Evolutionary conservation across 2,329 filamentous ascomycete genomes (phyloP).

Genomic region (Aureobasidium mangrovei): DNA sequence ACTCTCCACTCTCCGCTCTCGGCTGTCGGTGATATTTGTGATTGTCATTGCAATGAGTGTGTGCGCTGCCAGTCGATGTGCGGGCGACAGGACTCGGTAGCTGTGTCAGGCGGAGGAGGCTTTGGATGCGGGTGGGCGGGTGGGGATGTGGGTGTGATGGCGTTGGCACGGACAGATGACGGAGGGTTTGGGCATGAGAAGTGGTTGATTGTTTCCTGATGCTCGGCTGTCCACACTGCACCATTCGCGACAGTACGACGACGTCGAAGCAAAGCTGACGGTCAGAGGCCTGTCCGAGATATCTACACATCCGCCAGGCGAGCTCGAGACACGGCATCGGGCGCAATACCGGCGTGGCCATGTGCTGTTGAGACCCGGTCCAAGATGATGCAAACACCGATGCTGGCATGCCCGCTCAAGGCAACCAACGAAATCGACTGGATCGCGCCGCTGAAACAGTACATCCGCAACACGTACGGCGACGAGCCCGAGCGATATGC

Average conservation of each 20-base stretch:
- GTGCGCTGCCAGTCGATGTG: neutral
- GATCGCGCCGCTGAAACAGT: constrained; percentile 81
- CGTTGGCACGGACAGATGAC: too few relatives aligned
- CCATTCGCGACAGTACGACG: too few relatives aligned
- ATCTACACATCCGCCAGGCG: too few relatives aligned
- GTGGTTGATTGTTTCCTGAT: too few relatives aligned
- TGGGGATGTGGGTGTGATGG: too few relatives aligned
- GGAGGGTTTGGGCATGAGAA: too few relatives aligned
- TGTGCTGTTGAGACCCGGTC: neutral
- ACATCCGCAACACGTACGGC: constrained; percentile 89
- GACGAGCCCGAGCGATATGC: constrained; percentile 94
- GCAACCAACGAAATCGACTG: constrained; percentile 98
- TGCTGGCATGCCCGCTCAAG: constrained; percentile 90
- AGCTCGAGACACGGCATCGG: too few relatives aligned
- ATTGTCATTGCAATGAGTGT: neutral
- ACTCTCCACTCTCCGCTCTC: neutral
- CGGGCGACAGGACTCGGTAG: neutral
- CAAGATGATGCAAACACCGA: constrained; percentile 65
- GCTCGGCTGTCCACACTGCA: too few relatives aligned
- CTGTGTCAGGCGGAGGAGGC: neutral
- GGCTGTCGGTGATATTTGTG: neutral
- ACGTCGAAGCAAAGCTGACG: too few relatives aligned
- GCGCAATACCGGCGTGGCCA: constrained; percentile 7
- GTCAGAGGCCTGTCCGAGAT: too few relatives aligned
- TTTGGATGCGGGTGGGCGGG: too few relatives aligned